Evolutionary conservation across 73 alveolate species (phyloP).

Genomic region (Paramecium pentaurelia): DNA sequence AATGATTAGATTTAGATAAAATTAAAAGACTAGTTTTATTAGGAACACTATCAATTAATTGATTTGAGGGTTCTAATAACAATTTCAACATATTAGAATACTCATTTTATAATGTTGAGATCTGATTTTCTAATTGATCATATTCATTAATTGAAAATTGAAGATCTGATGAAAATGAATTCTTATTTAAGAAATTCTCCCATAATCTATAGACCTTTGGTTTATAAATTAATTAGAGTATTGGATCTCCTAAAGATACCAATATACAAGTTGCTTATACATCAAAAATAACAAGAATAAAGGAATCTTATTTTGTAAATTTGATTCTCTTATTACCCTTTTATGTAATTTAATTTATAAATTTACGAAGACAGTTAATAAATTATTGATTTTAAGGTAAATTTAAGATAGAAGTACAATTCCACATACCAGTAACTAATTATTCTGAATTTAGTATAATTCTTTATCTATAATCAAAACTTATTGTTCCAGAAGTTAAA

Average conservation of each 20-base stretch:
- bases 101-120: not conserved
- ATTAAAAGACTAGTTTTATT: not conserved
- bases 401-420: not conserved
- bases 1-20: not conserved
- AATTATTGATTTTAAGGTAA: not conserved
- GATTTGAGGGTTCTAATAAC: not conserved
- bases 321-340: not conserved
- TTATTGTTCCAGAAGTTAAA: not conserved
- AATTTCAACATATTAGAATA: not conserved
- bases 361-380: not conserved
- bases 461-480: constrained; percentile 34
- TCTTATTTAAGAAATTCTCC: constrained; percentile 34
- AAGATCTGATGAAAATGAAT: constrained; percentile 34
- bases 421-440: not conserved
- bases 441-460: not conserved
- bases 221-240: not conserved
- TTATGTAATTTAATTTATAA: not conserved
- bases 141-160: not conserved
- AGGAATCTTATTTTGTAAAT: constrained; percentile 7
- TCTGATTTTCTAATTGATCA: not conserved
- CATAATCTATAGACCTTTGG: constrained; percentile 8
- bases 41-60: constrained; percentile 5
- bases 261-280: not conserved
- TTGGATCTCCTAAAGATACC: not conserved
- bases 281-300: not conserved